A percentile compares a stretch with the other conserved stretches of the same genome.
phyloP scores from a whole-genome alignment of 148 eudicot genomes.

The Agrostemma githago region DNA sequence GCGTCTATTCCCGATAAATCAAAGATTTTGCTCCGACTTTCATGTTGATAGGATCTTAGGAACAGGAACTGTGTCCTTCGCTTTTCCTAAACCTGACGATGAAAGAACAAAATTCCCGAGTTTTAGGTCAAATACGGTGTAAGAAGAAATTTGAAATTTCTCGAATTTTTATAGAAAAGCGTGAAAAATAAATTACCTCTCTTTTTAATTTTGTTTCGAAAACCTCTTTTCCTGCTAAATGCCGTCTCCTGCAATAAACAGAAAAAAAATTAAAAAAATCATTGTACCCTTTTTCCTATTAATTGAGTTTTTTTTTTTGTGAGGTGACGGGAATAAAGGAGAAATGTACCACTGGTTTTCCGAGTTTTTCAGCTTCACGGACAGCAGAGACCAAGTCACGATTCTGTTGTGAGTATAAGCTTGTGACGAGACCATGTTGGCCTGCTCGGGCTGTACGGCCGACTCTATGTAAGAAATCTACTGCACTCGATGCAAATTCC shows the following conservation, averaged over 20 bases:
- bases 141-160: too few species aligned
- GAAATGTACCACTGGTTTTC: slow-evolving; percentile 66
- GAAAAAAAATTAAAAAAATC: too few species aligned
- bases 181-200: slow-evolving; percentile 43
- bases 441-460: slow-evolving; percentile 99
- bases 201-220: slow-evolving; percentile 84
- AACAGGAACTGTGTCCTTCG: neutral
- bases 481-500: slow-evolving; percentile 86
- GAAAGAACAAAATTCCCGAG: too few species aligned
- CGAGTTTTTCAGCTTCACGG: slow-evolving; percentile 67
- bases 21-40: neutral
- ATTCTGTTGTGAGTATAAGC: slow-evolving; percentile 61
- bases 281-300: too few species aligned
- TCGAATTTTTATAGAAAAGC: neutral
- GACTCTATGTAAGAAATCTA: slow-evolving; percentile 94
- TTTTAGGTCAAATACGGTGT: neutral
- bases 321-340: neutral
- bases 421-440: slow-evolving; percentile 79
- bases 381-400: slow-evolving; percentile 83
- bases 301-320: too few species aligned
- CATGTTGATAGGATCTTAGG: neutral
- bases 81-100: neutral
- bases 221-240: slow-evolving; percentile 94
- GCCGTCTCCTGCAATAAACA: slow-evolving; percentile 73
- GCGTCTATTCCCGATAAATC: neutral